These are phyloP conservation scores for Metschnikowia matae DNA, from an alignment of 805 yeast genomes.

Conservation along the genomic window DNA sequence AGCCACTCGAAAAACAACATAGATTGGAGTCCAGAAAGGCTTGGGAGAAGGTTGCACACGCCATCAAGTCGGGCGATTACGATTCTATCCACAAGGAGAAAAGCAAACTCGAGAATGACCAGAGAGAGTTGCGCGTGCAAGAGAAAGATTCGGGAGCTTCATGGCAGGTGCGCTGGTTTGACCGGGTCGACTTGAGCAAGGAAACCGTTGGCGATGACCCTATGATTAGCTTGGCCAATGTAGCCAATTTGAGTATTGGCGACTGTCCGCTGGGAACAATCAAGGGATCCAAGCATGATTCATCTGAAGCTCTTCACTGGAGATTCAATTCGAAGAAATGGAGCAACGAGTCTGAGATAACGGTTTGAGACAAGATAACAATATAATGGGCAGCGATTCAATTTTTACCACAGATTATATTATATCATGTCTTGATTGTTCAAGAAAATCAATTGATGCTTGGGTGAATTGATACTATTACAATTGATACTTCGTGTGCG, in stretches of 20 bases:
- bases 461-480: too few species aligned
- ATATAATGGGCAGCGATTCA: too few species aligned
- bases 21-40: constrained; percentile 82
- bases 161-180: constrained; percentile 88
- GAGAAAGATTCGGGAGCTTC: constrained; percentile 60
- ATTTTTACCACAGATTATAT: too few species aligned
- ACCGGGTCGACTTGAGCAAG: constrained; percentile 28
- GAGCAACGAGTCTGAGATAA: constrained; percentile 58
- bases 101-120: constrained; percentile 74
- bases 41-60: constrained; percentile 86
- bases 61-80: constrained; percentile 71
- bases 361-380: constrained; percentile 22
- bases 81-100: constrained; percentile 73
- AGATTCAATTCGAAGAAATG: constrained; percentile 55
- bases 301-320: constrained; percentile 60
- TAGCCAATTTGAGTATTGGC: constrained; percentile 54
- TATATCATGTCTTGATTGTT: too few species aligned
- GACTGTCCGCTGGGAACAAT: constrained; percentile 67
- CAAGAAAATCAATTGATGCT: too few species aligned
- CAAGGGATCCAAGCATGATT: constrained; percentile 53
- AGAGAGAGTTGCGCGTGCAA: constrained; percentile 72
- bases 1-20: constrained; percentile 78
- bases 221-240: constrained; percentile 34
- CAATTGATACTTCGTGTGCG: neutral
- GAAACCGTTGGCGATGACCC: constrained; percentile 22